Percentiles rank a stretch among this genome's conserved stretches.
These are phyloP conservation scores for Yamadazyma paraphyllophila DNA, from an alignment of 805 yeast genomes.

Conservation along the genomic window DNA sequence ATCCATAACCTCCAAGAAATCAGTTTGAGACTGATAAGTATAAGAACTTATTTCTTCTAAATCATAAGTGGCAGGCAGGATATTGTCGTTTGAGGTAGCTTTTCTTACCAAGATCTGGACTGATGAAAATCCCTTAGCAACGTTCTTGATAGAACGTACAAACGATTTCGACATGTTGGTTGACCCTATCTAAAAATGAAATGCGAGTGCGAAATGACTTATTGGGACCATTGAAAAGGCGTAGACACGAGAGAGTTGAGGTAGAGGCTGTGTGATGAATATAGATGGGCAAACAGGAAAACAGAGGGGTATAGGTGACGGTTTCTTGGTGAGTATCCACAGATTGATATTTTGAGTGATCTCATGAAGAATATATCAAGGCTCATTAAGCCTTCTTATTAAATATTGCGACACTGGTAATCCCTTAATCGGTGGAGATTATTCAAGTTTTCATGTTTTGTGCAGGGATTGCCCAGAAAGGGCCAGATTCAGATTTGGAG, in stretches of 20 bases:
- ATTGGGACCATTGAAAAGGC: neutral
- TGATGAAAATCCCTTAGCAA: constrained; percentile 82
- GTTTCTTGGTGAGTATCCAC: too few species aligned
- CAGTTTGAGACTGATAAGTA: constrained; percentile 66
- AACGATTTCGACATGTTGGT: constrained; percentile 66
- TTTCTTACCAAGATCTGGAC: constrained; percentile 87
- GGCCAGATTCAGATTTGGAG: too few species aligned
- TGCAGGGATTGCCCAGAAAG: too few species aligned
- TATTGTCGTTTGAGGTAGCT: constrained; percentile 85
- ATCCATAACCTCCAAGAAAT: constrained; percentile 87
- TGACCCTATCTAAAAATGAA: constrained; percentile 5
- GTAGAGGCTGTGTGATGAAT: neutral
- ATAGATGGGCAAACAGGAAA: neutral
- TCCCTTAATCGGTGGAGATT: too few species aligned
- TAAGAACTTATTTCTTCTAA: constrained; percentile 81
- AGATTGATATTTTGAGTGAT: too few species aligned
- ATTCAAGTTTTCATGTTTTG: too few species aligned
- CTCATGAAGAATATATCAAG: too few species aligned
- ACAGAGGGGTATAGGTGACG: neutral
- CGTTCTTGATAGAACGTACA: constrained; percentile 83
- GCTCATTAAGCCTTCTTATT: too few species aligned
- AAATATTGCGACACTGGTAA: too few species aligned
- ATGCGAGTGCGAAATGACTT: constrained; percentile 7
- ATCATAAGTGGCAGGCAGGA: constrained; percentile 76
- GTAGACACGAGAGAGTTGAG: neutral